Base-by-base conservation (phyloP, 2,329 filamentous ascomycete genomes). In the Phaeosphaeria sp. region DNA sequence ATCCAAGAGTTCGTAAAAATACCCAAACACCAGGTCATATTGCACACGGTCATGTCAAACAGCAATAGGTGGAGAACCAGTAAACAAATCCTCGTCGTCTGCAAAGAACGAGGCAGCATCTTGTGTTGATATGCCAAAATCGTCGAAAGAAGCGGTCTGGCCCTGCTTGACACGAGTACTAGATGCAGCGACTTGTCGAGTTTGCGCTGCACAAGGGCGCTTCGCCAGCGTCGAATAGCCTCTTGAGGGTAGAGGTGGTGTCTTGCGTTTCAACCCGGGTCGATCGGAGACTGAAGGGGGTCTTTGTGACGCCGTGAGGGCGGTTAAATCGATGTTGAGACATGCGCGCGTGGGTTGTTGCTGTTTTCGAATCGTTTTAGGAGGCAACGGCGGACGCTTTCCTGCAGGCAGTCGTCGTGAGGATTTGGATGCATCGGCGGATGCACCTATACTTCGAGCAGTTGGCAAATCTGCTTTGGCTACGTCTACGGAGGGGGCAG, bases 101-200 rank as follows among this genome's bases (percentile, higher is more conserved):
- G 69, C 67, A 47, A 74, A 72, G 44, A 73, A 69, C 7, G 57
- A 66, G 24, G 59, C 61, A 11, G 50, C 66, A 8, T 74, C 69
- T 48, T 74, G 70, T 9, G 68, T 72, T 21, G 72, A 72, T 25
- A 73, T 53, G 3, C 61, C 46, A 46, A 69, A 70, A 3, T 72
- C 63, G 27, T 55, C 57, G 22, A 66, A 63, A 3, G 49, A 42
- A 25, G 21, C 11, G 11, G 17, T 6, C 46, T 2, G 13, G 17
- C 13, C 3, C 43, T n/a, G 18, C 11, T 33, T n/a, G 33, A 39
- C 50, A 55, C 15, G 18, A 45, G 21, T 33, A 21, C 36, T 43
- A 15, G 42, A 22, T 13, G 43, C 46, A 17, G 39, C 25, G 7
- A 42, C 13, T 27, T 42, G 47, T 5, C n/a, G n/a, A 24, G 49